Conservation (phyloP, 1,284 basidiomycete genomes). For the Cutaneotrichosporon dermatis region DNA sequence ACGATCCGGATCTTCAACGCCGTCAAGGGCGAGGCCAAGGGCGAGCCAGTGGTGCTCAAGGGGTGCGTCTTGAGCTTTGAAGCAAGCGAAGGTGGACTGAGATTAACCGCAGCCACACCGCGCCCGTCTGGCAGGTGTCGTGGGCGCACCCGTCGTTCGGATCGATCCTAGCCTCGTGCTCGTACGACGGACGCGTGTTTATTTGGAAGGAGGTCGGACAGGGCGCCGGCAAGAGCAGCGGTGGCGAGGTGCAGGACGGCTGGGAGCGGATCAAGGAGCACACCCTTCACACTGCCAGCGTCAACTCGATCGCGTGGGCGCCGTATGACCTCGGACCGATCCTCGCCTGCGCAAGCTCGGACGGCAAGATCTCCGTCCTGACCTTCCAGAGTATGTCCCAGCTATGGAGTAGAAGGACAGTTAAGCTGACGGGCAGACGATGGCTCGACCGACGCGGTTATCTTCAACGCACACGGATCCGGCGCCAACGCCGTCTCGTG, state of each 20-base stretch:
- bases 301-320: constrained; percentile 97
- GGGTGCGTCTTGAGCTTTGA: constrained; percentile 63
- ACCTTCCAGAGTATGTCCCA: constrained; percentile 82
- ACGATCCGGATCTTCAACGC: constrained; percentile 96
- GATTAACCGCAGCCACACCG: constrained; percentile 64
- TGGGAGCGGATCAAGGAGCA: constrained; percentile 98
- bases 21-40: constrained; percentile 68
- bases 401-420: no score
- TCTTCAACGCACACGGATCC: constrained; percentile 92
- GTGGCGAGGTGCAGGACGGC: constrained; percentile 51
- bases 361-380: constrained; percentile 93
- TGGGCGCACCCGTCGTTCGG: constrained; percentile 99
- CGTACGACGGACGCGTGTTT: constrained; percentile 95
- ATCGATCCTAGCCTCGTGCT: constrained; percentile 91
- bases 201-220: constrained; percentile 82
- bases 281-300: constrained; percentile 82
- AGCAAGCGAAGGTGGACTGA: no score
- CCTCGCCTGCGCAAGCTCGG: constrained; percentile 94
- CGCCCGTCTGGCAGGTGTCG: constrained; percentile 95
- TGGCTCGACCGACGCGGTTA: constrained; percentile 90
- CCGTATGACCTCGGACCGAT: constrained; percentile 96
- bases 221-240: constrained; percentile 41
- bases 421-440: constrained; percentile 62
- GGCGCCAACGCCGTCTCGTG: constrained; percentile 97
- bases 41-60: constrained; percentile 69